Evolutionary conservation across 768 basidiomycete species (phyloP), one percentile per base, ranked within the genome.

Genomic region (Rhizopogon sp.): DNA sequence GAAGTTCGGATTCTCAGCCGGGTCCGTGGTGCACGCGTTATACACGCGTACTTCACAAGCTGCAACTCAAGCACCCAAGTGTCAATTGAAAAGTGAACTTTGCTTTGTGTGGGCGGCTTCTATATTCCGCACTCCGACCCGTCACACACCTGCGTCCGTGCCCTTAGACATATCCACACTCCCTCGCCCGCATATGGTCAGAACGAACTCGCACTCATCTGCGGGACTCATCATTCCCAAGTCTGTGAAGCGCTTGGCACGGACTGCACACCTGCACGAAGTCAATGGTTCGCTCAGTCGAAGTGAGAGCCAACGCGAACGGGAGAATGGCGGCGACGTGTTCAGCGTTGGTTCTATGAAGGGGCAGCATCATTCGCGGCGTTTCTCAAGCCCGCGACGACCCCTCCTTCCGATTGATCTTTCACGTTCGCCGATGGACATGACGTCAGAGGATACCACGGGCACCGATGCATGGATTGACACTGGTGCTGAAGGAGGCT

Each of bases 201-300:
- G 78, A 16, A 75, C 78, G n/a, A 76, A 66, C 57, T 82, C 81
- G 3, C 74, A 76, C n/a, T 68, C 47, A 37, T 49, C 35, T 10
- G 20, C 20, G 22, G 47, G 47, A 16, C 47, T 37, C 20, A 10
- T 67, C 17, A 50, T 55, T 6, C 73, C 70, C 50, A 78, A 79
- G 52, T 75, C 74, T 0, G 77, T 79, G 16, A 80, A 77, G 57
- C 76, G 76, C 39, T 84, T 83, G 79, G 86, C 85, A 20, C 73
- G 83, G 39, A 84, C 74, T 0, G 82, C 87, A 3, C 87, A 89
- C 72, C 60, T 88, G 44, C 87, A 89, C 58, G 83, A 86, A 62
- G 80, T 87, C 55, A 77, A 73, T 52, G 43, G 55, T 1, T 16
- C 39, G 9, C 59, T 51, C 2, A 62, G 59, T 47, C 50, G 58